Evolutionary conservation across 2,329 filamentous ascomycete genomes (phyloP).

Genomic region (Lojkania enalia): DNA sequence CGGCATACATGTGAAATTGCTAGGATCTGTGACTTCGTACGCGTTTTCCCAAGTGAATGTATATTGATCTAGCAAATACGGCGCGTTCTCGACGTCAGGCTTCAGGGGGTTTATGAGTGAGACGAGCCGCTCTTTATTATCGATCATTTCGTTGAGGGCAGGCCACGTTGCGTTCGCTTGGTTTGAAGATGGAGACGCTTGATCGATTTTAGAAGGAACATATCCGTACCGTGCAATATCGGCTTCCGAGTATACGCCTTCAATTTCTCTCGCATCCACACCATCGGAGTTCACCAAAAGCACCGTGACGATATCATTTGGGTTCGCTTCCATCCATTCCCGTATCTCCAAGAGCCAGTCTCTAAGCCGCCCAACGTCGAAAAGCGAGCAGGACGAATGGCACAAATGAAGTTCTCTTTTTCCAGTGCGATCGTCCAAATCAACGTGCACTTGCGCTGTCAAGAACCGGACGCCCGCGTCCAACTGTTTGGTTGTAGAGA

Average conservation of each 20-base stretch:
- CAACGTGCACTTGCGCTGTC: constrained; percentile 68
- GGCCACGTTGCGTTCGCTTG: constrained; percentile 61
- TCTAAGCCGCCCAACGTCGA: constrained; percentile 68
- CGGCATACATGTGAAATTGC: constrained; percentile 70
- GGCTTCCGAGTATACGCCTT: constrained; percentile 33
- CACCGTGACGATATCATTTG: constrained; percentile 73
- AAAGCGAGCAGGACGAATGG: constrained; percentile 66
- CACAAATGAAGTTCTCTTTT: constrained; percentile 62
- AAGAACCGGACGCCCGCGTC: constrained; percentile 71
- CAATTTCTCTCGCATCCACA: constrained; percentile 57
- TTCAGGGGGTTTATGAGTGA: constrained; percentile 64
- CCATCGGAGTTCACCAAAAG: constrained; percentile 70
- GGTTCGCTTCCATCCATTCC: constrained; percentile 67
- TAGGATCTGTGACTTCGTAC: constrained; percentile 63
- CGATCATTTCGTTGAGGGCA: constrained; percentile 69
- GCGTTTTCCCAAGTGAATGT: constrained; percentile 70
- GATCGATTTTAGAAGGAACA: constrained; percentile 56
- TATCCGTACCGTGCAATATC: constrained; percentile 54
- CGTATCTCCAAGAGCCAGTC: constrained; percentile 66
- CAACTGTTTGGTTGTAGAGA: constrained; percentile 70
- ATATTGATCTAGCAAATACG: constrained; percentile 65
- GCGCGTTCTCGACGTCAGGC: constrained; percentile 42
- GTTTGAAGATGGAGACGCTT: constrained; percentile 52
- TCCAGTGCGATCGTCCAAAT: constrained; percentile 44
- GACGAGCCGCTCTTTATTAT: constrained; percentile 63